These are phyloP conservation scores for Colletotrichum caudatum DNA, from an alignment of 2,329 filamentous ascomycete genomes.

Conservation along the genomic window DNA sequence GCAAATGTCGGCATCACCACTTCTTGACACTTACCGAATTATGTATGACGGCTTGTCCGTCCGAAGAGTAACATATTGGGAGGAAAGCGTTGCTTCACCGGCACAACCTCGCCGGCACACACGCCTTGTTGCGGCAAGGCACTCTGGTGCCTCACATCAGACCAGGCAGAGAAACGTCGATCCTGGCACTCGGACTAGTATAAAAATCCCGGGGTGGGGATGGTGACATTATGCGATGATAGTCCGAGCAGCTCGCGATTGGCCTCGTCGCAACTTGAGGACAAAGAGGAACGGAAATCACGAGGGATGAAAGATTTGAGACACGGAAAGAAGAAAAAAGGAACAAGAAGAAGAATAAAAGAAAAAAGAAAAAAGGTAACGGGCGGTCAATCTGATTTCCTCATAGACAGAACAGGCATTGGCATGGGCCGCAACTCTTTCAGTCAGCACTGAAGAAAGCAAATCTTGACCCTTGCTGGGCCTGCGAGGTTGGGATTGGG, in stretches of 20 bases:
- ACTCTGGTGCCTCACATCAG: constrained; percentile 4
- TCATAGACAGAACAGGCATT: not conserved
- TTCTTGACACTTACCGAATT: not conserved
- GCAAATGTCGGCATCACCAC: not conserved
- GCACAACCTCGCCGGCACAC: constrained; percentile 11
- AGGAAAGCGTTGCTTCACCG: not conserved
- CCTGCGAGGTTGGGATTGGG: not conserved
- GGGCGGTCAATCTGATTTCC: not conserved
- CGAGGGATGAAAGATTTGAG: not conserved
- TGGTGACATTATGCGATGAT: not conserved
- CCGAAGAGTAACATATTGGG: not conserved
- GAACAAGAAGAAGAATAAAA: not conserved
- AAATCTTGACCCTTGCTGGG: not conserved
- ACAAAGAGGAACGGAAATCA: not conserved
- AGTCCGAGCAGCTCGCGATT: constrained; percentile 2
- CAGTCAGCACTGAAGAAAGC: not conserved
- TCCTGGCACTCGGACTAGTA: not conserved
- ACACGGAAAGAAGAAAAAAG: not conserved
- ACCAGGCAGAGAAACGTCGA: constrained; percentile 3
- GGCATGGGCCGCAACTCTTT: constrained; percentile 26
- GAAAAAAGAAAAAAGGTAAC: not conserved
- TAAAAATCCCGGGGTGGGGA: not conserved
- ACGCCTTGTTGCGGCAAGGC: constrained; percentile 3
- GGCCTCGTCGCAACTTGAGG: constrained; percentile 4
- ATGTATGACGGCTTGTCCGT: not conserved